Conservation (phyloP, 2,329 filamentous ascomycete genomes). For the Cladosporium sp. region DNA sequence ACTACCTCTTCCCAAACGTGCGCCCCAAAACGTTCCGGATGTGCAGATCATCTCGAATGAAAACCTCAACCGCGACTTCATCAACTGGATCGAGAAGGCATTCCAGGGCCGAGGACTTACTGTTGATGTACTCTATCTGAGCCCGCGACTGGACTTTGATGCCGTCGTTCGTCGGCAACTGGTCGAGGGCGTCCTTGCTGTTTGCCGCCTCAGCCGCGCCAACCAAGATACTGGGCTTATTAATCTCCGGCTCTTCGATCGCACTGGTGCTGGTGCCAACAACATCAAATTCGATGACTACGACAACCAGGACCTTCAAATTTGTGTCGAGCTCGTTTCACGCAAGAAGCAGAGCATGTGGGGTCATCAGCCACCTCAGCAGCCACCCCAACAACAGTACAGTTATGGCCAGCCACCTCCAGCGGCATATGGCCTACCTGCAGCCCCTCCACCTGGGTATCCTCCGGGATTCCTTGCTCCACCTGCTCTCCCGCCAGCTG, state of each 20-base stretch:
- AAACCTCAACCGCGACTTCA: constrained; percentile 70
- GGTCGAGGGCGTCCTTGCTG: constrained; percentile 82
- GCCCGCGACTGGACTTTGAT: constrained; percentile 72
- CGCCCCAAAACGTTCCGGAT: constrained; percentile 77
- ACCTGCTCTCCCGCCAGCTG: constrained; percentile 20
- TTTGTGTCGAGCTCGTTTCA: constrained; percentile 78
- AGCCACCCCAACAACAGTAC: constrained; percentile 38
- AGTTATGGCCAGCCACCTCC: constrained; percentile 36
- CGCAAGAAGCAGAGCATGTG: constrained; percentile 60
- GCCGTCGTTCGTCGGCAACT: constrained; percentile 83
- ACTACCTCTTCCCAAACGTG: constrained; percentile 71
- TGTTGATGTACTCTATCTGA: constrained; percentile 77
- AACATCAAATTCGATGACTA: constrained; percentile 88
- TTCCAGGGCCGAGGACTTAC: constrained; percentile 72
- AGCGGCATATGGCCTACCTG: constrained; percentile 32
- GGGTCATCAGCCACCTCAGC: constrained; percentile 36
- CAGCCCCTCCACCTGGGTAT: constrained; percentile 32
- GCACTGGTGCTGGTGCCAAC: constrained; percentile 64
- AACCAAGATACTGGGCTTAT: constrained; percentile 73
- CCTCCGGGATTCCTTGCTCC: constrained; percentile 19
- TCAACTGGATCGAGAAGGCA: constrained; percentile 75
- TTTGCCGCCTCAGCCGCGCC: constrained; percentile 70
- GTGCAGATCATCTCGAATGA: constrained; percentile 84
- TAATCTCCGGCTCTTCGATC: constrained; percentile 81
- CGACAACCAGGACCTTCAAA: constrained; percentile 72